Percentiles rank a stretch among this genome's conserved stretches.
phyloP scores from a whole-genome alignment of 768 basidiomycete genomes.

The Suillus fuscotomentosus region DNA sequence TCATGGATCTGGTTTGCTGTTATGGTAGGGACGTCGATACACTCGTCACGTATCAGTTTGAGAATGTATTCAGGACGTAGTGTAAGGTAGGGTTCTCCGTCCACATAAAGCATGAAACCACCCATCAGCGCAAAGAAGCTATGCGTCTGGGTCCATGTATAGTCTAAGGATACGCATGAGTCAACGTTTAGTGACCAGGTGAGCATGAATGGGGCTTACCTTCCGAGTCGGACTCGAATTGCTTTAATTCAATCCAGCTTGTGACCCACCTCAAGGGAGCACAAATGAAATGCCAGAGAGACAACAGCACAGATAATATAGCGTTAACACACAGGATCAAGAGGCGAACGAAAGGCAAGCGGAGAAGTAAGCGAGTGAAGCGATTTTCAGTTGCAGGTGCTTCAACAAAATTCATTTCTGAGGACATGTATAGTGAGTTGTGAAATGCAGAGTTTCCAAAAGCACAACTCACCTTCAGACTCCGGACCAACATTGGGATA shows the following conservation, averaged over 20 bases:
- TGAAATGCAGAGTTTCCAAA: neutral
- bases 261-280: neutral
- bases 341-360: no score
- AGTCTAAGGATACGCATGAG: neutral
- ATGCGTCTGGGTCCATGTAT: constrained; percentile 3
- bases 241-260: neutral
- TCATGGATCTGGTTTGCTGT: constrained; percentile 18
- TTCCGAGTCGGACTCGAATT: neutral
- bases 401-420: neutral
- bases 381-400: no score
- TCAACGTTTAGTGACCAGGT: neutral
- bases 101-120: constrained; percentile 17
- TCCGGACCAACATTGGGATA: neutral
- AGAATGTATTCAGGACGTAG: neutral
- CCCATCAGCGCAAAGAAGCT: constrained; percentile 15
- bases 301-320: neutral
- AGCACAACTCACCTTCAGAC: neutral
- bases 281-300: neutral
- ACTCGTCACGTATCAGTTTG: neutral
- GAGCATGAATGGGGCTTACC: neutral
- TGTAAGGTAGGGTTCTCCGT: neutral
- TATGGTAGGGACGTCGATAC: constrained; percentile 1
- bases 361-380: no score
- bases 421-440: neutral
- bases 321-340: neutral